phyloP scores from a whole-genome alignment of 2,329 filamentous ascomycete species.

The Blumeriella jaapii region DNA sequence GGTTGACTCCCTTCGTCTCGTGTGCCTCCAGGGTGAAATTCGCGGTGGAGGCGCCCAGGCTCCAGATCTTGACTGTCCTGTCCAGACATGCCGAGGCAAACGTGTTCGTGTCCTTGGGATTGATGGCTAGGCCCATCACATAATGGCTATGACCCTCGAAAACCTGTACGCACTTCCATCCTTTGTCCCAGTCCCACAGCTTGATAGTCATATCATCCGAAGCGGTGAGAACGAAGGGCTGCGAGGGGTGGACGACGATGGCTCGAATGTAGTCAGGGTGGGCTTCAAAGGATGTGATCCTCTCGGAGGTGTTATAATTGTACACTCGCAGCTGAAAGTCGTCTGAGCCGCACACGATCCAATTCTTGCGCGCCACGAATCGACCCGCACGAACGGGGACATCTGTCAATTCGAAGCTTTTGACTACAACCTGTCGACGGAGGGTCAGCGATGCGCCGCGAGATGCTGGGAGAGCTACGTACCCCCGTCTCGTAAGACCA shows the following conservation, averaged over 20 bases:
- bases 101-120: slow-evolving; percentile 92
- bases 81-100: slow-evolving; percentile 93
- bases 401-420: slow-evolving; percentile 98
- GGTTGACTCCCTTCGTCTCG: slow-evolving; percentile 94
- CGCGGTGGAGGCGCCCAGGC: slow-evolving; percentile 79
- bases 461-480: slow-evolving; percentile 14
- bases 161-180: slow-evolving; percentile 89
- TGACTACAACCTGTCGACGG: slow-evolving; percentile 72
- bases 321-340: slow-evolving; percentile 84
- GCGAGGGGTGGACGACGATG: slow-evolving; percentile 88
- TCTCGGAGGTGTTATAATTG: slow-evolving; percentile 99
- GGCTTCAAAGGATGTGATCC: slow-evolving; percentile 93
- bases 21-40: slow-evolving; percentile 97
- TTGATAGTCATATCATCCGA: slow-evolving; percentile 98
- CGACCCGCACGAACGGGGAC: slow-evolving; percentile 93
- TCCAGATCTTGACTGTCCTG: slow-evolving; percentile 97
- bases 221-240: slow-evolving; percentile 90
- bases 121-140: slow-evolving; percentile 93
- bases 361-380: slow-evolving; percentile 97
- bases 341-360: slow-evolving; percentile 92
- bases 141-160: slow-evolving; percentile 96
- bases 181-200: slow-evolving; percentile 98
- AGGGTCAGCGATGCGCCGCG: slow-evolving; percentile 8
- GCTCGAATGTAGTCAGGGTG: slow-evolving; percentile 98
- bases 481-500: slow-evolving; percentile 94